Conservation (phyloP, 768 basidiomycete species). For the Trametes villosa region DNA sequence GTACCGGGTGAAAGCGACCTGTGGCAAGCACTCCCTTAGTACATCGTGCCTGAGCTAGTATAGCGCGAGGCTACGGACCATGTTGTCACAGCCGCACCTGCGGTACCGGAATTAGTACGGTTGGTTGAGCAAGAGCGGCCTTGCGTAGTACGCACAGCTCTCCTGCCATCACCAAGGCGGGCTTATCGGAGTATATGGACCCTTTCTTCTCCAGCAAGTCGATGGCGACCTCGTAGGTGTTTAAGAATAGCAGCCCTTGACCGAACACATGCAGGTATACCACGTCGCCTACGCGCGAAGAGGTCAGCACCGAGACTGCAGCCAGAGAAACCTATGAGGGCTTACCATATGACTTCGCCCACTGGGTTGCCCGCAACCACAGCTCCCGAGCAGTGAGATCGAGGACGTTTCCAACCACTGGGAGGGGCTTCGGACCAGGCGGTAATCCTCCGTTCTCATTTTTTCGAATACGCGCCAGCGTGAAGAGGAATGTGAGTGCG, state of each 20-base stretch:
- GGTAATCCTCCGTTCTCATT: constrained; percentile 40
- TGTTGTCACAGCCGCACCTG: constrained; percentile 65
- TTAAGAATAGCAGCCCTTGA: constrained; percentile 70
- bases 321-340: constrained; percentile 2
- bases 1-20: constrained; percentile 70
- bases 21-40: not conserved
- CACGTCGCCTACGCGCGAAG: constrained; percentile 54
- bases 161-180: constrained; percentile 66
- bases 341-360: constrained; percentile 67
- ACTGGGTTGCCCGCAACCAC: constrained; percentile 63
- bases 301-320: not conserved
- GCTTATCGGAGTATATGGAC: constrained; percentile 76
- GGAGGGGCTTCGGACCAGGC: constrained; percentile 70
- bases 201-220: constrained; percentile 76
- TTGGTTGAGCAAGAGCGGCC: too few species aligned
- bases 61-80: constrained; percentile 41
- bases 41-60: not conserved
- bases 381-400: constrained; percentile 65
- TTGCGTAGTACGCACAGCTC: constrained; percentile 57
- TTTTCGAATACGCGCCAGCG: not conserved
- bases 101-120: constrained; percentile 2
- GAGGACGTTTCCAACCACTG: constrained; percentile 64
- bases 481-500: not conserved
- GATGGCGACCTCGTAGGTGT: constrained; percentile 56
- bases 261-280: constrained; percentile 69